These are phyloP conservation scores for Aspergillus japonicus DNA, from an alignment of 2,329 filamentous ascomycete genomes.

Conservation along the genomic window DNA sequence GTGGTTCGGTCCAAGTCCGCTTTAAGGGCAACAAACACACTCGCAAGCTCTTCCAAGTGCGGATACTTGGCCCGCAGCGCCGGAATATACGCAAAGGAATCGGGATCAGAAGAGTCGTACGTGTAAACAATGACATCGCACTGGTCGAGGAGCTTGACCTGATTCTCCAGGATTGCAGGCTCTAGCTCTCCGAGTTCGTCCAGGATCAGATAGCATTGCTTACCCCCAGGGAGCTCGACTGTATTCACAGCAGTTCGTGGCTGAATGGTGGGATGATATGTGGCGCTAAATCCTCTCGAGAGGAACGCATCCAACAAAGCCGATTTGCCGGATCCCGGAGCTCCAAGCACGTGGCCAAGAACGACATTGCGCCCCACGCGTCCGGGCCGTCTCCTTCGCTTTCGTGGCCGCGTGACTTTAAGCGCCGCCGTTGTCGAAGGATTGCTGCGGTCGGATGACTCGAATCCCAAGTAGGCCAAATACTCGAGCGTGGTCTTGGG, in stretches of 20 bases:
- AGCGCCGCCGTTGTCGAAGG: slow-evolving; percentile 78
- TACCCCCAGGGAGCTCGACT: slow-evolving; percentile 90
- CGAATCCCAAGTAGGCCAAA: slow-evolving; percentile 92
- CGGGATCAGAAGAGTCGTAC: slow-evolving; percentile 94
- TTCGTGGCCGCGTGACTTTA: slow-evolving; percentile 89
- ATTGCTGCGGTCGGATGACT: slow-evolving; percentile 69
- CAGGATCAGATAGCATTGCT: slow-evolving; percentile 94
- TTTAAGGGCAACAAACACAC: slow-evolving; percentile 90
- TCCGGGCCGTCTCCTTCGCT: slow-evolving; percentile 75
- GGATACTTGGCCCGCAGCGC: slow-evolving; percentile 74
- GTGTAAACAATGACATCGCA: slow-evolving; percentile 94
- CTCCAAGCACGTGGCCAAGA: slow-evolving; percentile 86
- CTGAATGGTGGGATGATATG: slow-evolving; percentile 92
- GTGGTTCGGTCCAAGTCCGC: slow-evolving; percentile 95
- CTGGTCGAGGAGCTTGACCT: slow-evolving; percentile 75
- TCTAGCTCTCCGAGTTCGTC: slow-evolving; percentile 96
- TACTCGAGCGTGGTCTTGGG: slow-evolving; percentile 95
- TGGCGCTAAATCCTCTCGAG: slow-evolving; percentile 76
- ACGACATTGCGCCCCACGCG: slow-evolving; percentile 93
- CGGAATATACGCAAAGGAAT: slow-evolving; percentile 91
- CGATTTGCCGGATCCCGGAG: slow-evolving; percentile 84
- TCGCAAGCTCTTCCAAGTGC: slow-evolving; percentile 82
- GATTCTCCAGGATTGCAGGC: slow-evolving; percentile 89
- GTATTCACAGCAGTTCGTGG: slow-evolving; percentile 92
- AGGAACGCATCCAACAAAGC: slow-evolving; percentile 88